A percentile compares a stretch with the other conserved stretches of the same genome.
These are phyloP conservation scores for Astragalus membranaceus DNA, from an alignment of 306 rosid species.

Conservation along the genomic window DNA sequence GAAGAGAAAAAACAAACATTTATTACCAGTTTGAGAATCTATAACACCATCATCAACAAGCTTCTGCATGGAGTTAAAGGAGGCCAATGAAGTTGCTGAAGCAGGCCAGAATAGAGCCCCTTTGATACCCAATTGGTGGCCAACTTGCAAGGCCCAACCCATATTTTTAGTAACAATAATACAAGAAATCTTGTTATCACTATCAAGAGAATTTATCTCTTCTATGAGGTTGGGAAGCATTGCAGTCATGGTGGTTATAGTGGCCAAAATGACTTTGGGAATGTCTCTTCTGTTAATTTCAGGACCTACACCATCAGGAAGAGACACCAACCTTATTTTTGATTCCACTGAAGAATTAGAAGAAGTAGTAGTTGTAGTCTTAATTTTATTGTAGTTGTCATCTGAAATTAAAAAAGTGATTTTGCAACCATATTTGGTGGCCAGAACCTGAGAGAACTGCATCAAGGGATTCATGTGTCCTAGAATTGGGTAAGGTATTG, in stretches of 20 bases:
- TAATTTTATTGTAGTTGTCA: background rate
- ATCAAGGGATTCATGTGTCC: constrained; percentile 48
- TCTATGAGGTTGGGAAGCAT: constrained; percentile 42
- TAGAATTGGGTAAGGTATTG: constrained; percentile 35
- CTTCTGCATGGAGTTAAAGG: constrained; percentile 14
- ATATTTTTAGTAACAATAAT: constrained; percentile 30
- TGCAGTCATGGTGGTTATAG: constrained; percentile 26
- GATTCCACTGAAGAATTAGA: background rate
- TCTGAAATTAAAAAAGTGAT: constrained; percentile 42
- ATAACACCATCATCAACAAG: constrained; percentile 31
- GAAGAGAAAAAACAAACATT: background rate
- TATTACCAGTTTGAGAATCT: constrained; percentile 17
- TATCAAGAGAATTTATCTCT: constrained; percentile 12
- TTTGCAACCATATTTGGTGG: constrained; percentile 28
- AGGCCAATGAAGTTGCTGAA: constrained; percentile 27
- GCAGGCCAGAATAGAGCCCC: constrained; percentile 42
- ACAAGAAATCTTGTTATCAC: constrained; percentile 27
- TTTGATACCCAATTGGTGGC: constrained; percentile 27
- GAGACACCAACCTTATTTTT: constrained; percentile 27
- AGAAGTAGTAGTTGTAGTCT: background rate
- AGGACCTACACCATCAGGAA: constrained; percentile 51
- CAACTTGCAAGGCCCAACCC: constrained; percentile 51
- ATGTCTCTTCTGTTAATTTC: constrained; percentile 36
- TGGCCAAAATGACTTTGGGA: background rate
- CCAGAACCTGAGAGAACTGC: constrained; percentile 32